A percentile compares a stretch with the other conserved stretches of the same genome.
Evolutionary conservation across 164 flowering plant species (phyloP).

Genomic region (Berberis vulgaris): DNA sequence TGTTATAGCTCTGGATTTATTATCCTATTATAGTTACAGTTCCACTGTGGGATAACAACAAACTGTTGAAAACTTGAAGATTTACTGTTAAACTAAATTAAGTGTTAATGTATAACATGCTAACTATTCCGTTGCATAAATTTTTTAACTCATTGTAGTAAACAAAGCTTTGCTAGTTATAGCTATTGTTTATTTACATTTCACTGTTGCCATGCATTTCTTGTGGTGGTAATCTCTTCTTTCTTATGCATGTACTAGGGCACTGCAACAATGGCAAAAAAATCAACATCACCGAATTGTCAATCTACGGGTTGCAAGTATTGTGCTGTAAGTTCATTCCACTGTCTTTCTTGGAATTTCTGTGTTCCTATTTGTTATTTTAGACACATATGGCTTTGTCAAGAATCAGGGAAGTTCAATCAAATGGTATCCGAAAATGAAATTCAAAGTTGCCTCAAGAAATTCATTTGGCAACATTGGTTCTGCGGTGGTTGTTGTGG

Average conservation of each 20-base stretch:
- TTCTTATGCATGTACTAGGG: conserved; percentile 33
- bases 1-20: too few species aligned
- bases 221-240: conserved; percentile 11
- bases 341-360: neutral
- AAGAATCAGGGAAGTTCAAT: conserved; percentile 30
- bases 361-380: conserved; percentile 1
- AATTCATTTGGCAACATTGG: conserved; percentile 35
- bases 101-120: neutral
- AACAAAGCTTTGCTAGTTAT: neutral
- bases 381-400: conserved; percentile 3
- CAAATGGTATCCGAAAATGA: conserved; percentile 55
- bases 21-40: too few species aligned
- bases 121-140: neutral
- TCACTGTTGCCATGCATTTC: neutral
- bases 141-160: neutral
- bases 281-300: neutral
- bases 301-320: conserved; percentile 49
- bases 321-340: conserved; percentile 54
- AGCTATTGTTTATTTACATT: neutral
- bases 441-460: conserved; percentile 47
- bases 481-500: conserved; percentile 42
- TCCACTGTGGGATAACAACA: too few species aligned
- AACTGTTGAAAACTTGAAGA: neutral
- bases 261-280: conserved; percentile 11
- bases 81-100: neutral